phyloP scores from a whole-genome alignment of 345 rosid genomes.

The Cardamine occulta region DNA sequence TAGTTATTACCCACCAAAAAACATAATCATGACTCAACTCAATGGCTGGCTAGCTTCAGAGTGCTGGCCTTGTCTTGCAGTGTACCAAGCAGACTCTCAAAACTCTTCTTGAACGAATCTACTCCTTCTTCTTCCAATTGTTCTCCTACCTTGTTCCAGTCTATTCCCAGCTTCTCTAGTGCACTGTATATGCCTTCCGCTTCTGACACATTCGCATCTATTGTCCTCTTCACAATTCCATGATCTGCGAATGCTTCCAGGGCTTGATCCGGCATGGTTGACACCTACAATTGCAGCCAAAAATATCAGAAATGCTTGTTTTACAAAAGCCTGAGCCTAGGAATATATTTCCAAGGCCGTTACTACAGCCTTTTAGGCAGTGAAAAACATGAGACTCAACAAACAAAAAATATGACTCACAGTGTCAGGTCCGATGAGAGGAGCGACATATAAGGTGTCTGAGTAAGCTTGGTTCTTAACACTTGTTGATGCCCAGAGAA shows the following conservation, averaged over 20 bases:
- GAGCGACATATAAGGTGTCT: constrained; percentile 84
- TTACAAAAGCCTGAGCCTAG: too few relatives aligned
- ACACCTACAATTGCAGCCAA: constrained; percentile 56
- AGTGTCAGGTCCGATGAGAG: constrained; percentile 97
- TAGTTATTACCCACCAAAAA: constrained; percentile 28
- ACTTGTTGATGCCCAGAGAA: too few relatives aligned
- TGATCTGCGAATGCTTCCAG: constrained; percentile 89
- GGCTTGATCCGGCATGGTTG: constrained; percentile 99
- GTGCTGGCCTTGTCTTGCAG: constrained; percentile 96
- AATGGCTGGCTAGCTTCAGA: constrained; percentile 72
- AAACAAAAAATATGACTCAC: constrained; percentile 48
- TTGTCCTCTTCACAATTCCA: constrained; percentile 82
- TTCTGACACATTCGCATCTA: constrained; percentile 84
- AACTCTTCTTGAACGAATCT: constrained; percentile 90
- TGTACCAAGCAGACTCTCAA: constrained; percentile 89
- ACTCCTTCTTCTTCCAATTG: constrained; percentile 96
- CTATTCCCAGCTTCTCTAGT: constrained; percentile 92
- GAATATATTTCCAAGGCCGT: neutral
- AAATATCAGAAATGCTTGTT: too few relatives aligned
- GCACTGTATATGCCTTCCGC: constrained; percentile 97
- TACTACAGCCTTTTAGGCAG: constrained; percentile 1
- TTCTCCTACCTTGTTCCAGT: constrained; percentile 77
- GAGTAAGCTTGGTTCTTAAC: constrained; percentile 97
- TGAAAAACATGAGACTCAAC: neutral
- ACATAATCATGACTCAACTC: constrained; percentile 28